Evolutionary conservation across 495 filamentous ascomycete species (phyloP), one percentile per base, ranked within the genome.

Genomic region (Acidiella bohemica): DNA sequence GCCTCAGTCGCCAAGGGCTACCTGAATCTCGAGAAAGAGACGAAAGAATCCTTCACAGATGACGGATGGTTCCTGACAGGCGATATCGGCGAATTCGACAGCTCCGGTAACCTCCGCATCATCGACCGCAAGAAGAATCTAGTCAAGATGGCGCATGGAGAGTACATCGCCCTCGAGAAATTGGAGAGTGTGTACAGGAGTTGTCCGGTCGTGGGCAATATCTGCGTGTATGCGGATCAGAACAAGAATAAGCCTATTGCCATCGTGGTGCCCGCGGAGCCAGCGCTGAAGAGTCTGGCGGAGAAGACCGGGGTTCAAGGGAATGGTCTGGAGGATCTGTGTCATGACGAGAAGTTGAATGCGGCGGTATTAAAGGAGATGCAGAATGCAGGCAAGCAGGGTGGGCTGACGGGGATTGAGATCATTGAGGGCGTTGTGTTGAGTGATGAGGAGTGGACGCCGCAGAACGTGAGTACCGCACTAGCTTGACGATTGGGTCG

Each of bases 121-220:
- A 93, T 95, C 53, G 86, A 95, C 62, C 82, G 86, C 53, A 95
- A 93, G 81, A 95, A 95, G 79, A 95, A 95, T 59, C 62, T 95
- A 46, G 80, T 93, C 59, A 95, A 95, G 77, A 97, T 86, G 2
- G 68, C 81, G 41, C 84, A 87, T 56, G 90, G 90, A 54, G 90
- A 97, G 67, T 97, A 97, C 62, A 94, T 97, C 57, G 90, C 90
- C 23, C 72, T 97, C 14, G 90, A 97, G 76, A 97, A 97, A 73
- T 82, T 97, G 37, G 90, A 97, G 66, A 87, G 85, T 3, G 68
- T 93, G 46, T 97, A 97, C 65, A 83, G 90, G 41, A 77, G 86
- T 23, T 72, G 76, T 4, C 70, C 80, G 5, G 72, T 95, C 2
- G 86, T 95, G 17, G 80, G 71, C 53, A 97, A 97, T 62, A 94